Evolutionary conservation across 176 grass and related monocot genomes (phyloP), one percentile per base, ranked within the genome.

Genomic region (Juncus effusus): DNA sequence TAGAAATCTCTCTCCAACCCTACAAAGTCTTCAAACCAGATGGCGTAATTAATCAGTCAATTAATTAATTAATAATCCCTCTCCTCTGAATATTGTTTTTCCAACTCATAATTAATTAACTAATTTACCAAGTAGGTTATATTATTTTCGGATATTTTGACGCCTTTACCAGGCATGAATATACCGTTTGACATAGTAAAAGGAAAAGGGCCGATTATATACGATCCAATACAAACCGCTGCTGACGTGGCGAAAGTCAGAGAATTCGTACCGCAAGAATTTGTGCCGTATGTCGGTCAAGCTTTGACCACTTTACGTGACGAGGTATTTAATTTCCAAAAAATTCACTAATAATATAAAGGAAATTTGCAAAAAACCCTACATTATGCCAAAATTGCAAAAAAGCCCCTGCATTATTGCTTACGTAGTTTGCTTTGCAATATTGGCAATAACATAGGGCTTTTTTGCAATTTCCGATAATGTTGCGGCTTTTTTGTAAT

Each of bases 161-260:
- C 94, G 35, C 94, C 94, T 73, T 80, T 97, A 79, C 88, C 88
- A 72, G 94, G 94, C 63, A 97, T 97, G 94, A 92, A 91, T 69
- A 97, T 97, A 81, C 85, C 94, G 69, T 97, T 97, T 62, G 94
- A 97, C 83, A 92, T 97, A 77, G 88, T 97, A 19, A 97, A 97
- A 76, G 94, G 94, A 76, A 97, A 92, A 78, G 94, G 94, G 41
- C 94, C 94, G 54, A 81, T 97, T 41, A 97, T 97, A 73, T 92
- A 89, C 62, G 79, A 83, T 74, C 94, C 94, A 57, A 72, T 97
- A 65, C 80, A 71, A 65, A 97, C 94, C 79, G 78, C 82, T 62
- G 85, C 61, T 28, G 88, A 90, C 65, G 88, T 97, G 37, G 79
- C 84, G 61, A 81, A 92, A 86, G 88, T 97, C 54, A 89, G 59